Percentiles rank a stretch among this genome's conserved stretches.
Conservation (phyloP, 768 basidiomycete species). For the Lentinula aciculospora region DNA sequence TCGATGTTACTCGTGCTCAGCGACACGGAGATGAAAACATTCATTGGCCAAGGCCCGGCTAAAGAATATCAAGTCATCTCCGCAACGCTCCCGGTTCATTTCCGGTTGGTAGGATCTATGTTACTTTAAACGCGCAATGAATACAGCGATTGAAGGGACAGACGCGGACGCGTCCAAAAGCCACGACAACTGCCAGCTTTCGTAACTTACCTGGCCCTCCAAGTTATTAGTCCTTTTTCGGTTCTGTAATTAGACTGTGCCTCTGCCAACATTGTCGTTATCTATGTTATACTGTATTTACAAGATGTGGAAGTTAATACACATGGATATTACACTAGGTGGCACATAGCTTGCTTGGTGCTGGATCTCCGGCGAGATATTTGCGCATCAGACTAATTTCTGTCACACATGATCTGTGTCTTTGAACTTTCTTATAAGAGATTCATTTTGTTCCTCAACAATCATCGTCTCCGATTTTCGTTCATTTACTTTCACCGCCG, state of each 20-base stretch:
- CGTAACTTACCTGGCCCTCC: not conserved
- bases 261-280: not conserved
- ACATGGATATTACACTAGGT: not conserved
- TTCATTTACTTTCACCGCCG: not conserved
- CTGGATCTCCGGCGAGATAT: not conserved
- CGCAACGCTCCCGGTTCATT: not conserved
- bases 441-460: not conserved
- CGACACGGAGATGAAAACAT: constrained; percentile 49
- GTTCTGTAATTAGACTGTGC: not conserved
- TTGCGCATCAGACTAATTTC: not conserved
- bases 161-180: constrained; percentile 13
- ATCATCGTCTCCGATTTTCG: not conserved
- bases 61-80: constrained; percentile 10
- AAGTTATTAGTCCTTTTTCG: not conserved
- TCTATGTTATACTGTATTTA: not conserved
- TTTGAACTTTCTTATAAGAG: not conserved
- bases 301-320: not conserved
- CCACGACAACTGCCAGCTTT: constrained; percentile 11
- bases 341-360: not conserved
- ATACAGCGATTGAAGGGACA: not conserved
- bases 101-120: not conserved
- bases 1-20: constrained; percentile 63
- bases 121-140: not conserved
- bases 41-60: constrained; percentile 72
- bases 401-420: not conserved